Percentiles rank a stretch among this genome's conserved stretches.
phyloP scores from a whole-genome alignment of 441 rosid genomes.

The Gossypium aridum region DNA sequence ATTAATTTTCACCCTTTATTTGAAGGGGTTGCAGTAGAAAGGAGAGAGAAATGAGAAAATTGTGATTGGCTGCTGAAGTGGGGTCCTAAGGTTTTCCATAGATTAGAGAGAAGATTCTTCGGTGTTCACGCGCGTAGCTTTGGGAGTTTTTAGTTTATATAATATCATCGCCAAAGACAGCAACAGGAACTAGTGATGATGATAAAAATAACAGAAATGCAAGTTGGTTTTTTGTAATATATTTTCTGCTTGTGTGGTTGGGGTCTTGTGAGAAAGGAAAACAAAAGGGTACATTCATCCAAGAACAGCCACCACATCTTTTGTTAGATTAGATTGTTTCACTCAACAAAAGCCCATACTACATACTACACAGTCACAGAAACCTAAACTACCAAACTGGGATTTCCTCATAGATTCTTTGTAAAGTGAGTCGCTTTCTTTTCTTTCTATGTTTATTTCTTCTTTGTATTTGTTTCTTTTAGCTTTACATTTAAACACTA shows the following conservation, averaged over 20 bases:
- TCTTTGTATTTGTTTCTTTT: background rate
- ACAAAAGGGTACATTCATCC: slow-evolving; percentile 22
- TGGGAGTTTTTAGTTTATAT: slow-evolving; percentile 8
- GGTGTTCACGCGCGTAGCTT: slow-evolving; percentile 20
- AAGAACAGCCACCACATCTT: slow-evolving; percentile 10
- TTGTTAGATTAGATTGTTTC: slow-evolving; percentile 19
- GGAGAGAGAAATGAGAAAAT: slow-evolving; percentile 6
- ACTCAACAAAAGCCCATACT: slow-evolving; percentile 11
- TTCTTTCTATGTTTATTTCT: background rate
- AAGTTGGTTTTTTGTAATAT: slow-evolving; percentile 4
- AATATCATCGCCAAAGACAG: background rate
- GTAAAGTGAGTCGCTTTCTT: slow-evolving; percentile 28
- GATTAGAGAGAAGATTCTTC: slow-evolving; percentile 15
- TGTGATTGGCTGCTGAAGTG: slow-evolving; percentile 14
- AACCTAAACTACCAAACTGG: slow-evolving; percentile 14
- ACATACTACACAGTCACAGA: slow-evolving; percentile 1
- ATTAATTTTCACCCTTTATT: background rate
- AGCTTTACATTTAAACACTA: background rate
- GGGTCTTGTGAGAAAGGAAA: slow-evolving; percentile 16
- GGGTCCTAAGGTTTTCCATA: slow-evolving; percentile 26
- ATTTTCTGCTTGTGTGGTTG: slow-evolving; percentile 18
- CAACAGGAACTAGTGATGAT: slow-evolving; percentile 6
- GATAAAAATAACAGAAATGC: slow-evolving; percentile 15
- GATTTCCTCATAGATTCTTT: slow-evolving; percentile 21
- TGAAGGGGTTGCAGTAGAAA: too few relatives aligned